Base-by-base conservation (phyloP, 257 asterid genomes). In the Nicotiana sylvestris region DNA sequence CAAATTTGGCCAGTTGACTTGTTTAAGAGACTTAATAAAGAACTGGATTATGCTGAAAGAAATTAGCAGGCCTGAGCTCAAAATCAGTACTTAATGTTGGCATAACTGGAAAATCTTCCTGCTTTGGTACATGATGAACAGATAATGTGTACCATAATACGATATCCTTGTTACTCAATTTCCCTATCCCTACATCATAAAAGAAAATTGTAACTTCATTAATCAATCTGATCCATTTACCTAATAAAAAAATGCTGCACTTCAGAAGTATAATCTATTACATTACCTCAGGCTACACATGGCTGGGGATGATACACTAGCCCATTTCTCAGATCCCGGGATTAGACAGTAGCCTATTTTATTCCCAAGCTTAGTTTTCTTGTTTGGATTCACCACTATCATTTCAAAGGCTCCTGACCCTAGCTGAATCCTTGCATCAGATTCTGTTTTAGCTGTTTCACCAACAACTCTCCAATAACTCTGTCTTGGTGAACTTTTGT, bases 131-230 rank as follows among this genome's bases (percentile, higher is more conserved):
- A 69, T 92, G 94, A 77, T 92, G 97, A 83, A 91, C 78, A 1
- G 94, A 94, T 49, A 89, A 3, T 51, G 90, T 88, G 88, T 92
- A 88, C 97, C 94, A 92, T n/a, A 91, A 62, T 86, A 91, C 94
- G 55, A 92, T 92, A 69, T 91, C 94, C 78, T 80, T 77, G 77
- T 89, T 87, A 21, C 85, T 89, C 89, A 5, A 92, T 89, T 29
- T 85, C 65, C 80, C 91, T 87, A 25, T 88, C 74, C 85, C 96
- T 92, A 90, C 89, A 86, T 68, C 49, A 82, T 2, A 82, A 43
- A 10, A 83, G 1, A 9, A 43, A 66, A 29, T 25, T 29, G 18
- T 16, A 15, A 39, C 15, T 66, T 27, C 10, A 53, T 4, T 17
- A 33, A 43, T 66, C 10, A 30, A 10, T 49, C 43, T 12, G 7